Evolutionary conservation across 768 basidiomycete genomes (phyloP).

Genomic region (Mycena sanguinolenta): DNA sequence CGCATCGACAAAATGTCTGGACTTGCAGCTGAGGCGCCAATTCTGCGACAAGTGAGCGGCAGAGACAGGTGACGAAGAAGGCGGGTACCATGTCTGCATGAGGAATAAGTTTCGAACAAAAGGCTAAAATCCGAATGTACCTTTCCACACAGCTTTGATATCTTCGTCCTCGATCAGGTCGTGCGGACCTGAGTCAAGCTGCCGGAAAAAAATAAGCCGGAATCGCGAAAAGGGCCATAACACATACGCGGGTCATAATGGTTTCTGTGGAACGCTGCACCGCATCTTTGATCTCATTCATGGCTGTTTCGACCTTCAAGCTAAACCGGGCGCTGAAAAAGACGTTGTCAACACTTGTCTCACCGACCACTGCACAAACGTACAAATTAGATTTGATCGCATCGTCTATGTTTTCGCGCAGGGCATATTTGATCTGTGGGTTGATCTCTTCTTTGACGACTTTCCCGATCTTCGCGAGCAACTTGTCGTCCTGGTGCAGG

Average conservation of each 20-base stretch:
- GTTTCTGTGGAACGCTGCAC: constrained; percentile 17
- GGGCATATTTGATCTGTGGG: constrained; percentile 5
- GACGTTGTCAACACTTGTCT: neutral
- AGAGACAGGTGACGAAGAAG: neutral
- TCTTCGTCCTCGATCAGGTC: constrained; percentile 36
- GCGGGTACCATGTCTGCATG: constrained; percentile 21
- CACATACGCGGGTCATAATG: constrained; percentile 5
- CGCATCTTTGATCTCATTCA: constrained; percentile 15
- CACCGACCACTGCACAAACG: neutral
- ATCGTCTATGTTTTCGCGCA: constrained; percentile 20
- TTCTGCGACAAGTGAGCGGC: constrained; percentile 14
- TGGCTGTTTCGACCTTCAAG: constrained; percentile 20
- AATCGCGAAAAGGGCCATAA: neutral
- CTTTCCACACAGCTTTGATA: constrained; percentile 34
- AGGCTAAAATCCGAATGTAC: too few relatives aligned
- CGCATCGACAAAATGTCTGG: constrained; percentile 35
- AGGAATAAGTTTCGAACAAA: too few relatives aligned
- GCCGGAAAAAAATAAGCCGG: neutral
- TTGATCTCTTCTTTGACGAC: constrained; percentile 3
- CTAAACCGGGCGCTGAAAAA: constrained; percentile 7
- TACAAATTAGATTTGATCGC: constrained; percentile 18
- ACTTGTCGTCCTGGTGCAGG: constrained; percentile 14
- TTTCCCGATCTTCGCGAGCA: constrained; percentile 19
- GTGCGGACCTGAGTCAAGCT: constrained; percentile 33
- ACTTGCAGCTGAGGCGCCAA: constrained; percentile 35